Evolutionary conservation across 805 yeast species (phyloP), one percentile per base, ranked within the genome.

Genomic region (Wickerhamomyces alni): DNA sequence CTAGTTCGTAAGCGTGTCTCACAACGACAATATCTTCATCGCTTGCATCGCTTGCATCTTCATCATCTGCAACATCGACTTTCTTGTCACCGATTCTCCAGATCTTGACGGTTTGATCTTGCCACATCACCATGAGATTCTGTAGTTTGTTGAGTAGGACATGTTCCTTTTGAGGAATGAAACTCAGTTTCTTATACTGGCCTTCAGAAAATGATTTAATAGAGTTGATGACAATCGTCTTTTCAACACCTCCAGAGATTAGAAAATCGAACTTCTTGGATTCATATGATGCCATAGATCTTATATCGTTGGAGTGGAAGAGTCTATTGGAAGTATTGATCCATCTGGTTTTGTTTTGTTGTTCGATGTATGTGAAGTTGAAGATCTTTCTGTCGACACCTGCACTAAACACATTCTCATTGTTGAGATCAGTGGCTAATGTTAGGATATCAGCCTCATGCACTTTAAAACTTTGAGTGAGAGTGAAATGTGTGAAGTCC

Each of bases 351-450:
- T 33, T 43, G 57, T 80, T 83, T 54, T 79, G 81, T 33, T 42
- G 47, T 9, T 38, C 37, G 21, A 50, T 39, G 31, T 42, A 48
- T 39, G 52, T 52, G 60, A 82, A 86, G 53, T 80, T 83, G 55
- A 77, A 84, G 36, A 93, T 87, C 56, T 88, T 88, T 52, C 97
- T 74, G 59, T 93, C 99, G 35, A 93, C 88, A 52, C 99, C 97
- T 5, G 93, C 94, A 30, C 91, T 75, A 61, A 87, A 91, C 2
- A 93, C 67, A 30, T 73, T 70, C 25, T 77, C 75, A 49, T 84
- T 85, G 2, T 65, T 52, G 2, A 69, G 61, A 55, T 85, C 87
- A 12, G 74, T 65, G 1, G 82, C 66, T 35, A 93, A 64, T 41
- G 87, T 76, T 47, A 93, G 67, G 4, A 89, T 86, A 71, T 93